phyloP scores from a whole-genome alignment of 2,329 filamentous ascomycete genomes.

The Aspergillus phoenicis region DNA sequence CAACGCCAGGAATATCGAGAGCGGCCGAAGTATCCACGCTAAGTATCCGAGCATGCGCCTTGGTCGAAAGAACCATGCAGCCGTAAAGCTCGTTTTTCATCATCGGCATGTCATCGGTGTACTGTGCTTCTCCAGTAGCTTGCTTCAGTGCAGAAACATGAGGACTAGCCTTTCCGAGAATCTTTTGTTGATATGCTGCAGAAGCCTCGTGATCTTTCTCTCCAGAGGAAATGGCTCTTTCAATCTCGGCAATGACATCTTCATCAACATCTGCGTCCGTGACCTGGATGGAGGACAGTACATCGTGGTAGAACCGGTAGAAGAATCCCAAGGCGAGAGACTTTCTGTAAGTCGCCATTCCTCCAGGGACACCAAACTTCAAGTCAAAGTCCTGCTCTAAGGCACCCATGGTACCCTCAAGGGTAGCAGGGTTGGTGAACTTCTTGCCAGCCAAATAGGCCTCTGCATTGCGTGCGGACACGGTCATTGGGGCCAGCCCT shows the following conservation, averaged over 20 bases:
- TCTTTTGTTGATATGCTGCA: slow-evolving; percentile 75
- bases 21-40: slow-evolving; percentile 75
- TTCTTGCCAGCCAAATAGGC: slow-evolving; percentile 74
- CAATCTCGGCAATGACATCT: slow-evolving; percentile 80
- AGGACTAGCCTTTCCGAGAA: slow-evolving; percentile 81
- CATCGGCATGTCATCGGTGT: slow-evolving; percentile 90
- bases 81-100: slow-evolving; percentile 87
- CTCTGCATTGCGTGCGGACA: slow-evolving; percentile 79
- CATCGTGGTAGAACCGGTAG: slow-evolving; percentile 94
- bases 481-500: slow-evolving; percentile 90
- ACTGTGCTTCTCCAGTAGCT: slow-evolving; percentile 89
- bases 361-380: slow-evolving; percentile 86
- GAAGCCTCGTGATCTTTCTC: slow-evolving; percentile 75
- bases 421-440: slow-evolving; percentile 76
- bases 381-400: slow-evolving; percentile 90
- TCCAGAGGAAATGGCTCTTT: slow-evolving; percentile 78
- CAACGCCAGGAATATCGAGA: slow-evolving; percentile 81
- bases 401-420: slow-evolving; percentile 87
- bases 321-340: slow-evolving; percentile 91
- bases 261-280: slow-evolving; percentile 62
- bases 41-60: slow-evolving; percentile 81
- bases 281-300: slow-evolving; percentile 61
- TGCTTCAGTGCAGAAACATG: slow-evolving; percentile 94
- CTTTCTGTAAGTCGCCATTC: slow-evolving; percentile 96
- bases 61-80: slow-evolving; percentile 83